Conservation (phyloP, 2,329 filamentous ascomycete species). For the Cercospora zeina region DNA sequence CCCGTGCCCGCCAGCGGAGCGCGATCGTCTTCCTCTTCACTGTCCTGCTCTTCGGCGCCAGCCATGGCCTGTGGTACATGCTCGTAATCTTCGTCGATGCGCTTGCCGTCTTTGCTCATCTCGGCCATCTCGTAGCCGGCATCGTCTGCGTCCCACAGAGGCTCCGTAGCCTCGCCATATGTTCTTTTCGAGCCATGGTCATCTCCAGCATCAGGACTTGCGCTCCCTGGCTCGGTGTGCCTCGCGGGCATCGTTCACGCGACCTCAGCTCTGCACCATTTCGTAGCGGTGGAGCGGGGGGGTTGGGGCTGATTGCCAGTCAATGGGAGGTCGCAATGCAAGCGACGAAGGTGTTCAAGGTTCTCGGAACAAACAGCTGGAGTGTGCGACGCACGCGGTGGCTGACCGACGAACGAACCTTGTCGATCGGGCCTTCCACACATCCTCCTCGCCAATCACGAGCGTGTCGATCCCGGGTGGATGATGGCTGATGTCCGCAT, state of each 20-base stretch:
- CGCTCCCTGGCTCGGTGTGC: background rate
- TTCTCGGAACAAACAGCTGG: background rate
- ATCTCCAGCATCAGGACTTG: background rate
- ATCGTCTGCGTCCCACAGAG: conserved; percentile 13
- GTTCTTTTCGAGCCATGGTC: background rate
- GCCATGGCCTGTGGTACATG: conserved; percentile 1
- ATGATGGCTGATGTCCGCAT: background rate
- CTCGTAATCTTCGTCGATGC: conserved; percentile 19
- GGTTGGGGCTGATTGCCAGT: background rate
- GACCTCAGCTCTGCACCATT: conserved; percentile 5
- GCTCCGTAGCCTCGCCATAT: background rate
- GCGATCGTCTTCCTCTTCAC: conserved; percentile 32
- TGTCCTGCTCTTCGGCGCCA: conserved; percentile 33
- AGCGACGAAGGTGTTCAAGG: background rate
- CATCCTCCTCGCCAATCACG: background rate
- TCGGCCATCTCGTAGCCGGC: conserved; percentile 35
- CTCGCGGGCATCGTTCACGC: conserved; percentile 11
- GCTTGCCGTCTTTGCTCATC: conserved; percentile 26
- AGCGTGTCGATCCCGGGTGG: background rate
- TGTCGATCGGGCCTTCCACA: no score
- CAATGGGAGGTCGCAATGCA: background rate
- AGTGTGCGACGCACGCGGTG: background rate
- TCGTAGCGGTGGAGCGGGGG: background rate
- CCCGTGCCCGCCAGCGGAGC: conserved; percentile 32
- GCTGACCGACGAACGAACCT: conserved; percentile 5